Evolutionary conservation across 2,329 filamentous ascomycete species (phyloP), one percentile per base, ranked within the genome.

Genomic region (Furcasterigmium furcatum): DNA sequence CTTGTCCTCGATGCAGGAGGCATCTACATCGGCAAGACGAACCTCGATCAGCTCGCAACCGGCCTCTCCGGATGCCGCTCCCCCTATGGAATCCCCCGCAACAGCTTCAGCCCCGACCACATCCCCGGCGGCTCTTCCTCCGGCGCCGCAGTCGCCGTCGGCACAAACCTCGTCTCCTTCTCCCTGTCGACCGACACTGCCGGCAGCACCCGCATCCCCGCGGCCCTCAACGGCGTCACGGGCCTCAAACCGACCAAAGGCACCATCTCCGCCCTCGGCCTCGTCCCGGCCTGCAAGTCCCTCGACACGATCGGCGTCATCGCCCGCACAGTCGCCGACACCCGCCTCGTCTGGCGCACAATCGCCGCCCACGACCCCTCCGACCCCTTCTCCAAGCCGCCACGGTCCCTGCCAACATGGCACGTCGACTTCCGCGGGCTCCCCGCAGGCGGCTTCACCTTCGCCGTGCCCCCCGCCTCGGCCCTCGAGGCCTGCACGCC

Each of bases 31-130:
- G 80, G 80, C 24, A 84, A 83, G 55, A 69, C 69, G 12, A 78
- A 77, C 53, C 68, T 84, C 44, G 81, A 85, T 55, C 80, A 84
- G 58, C 67, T 84, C 4, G 80, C 80, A 3, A 84, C 80, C 1
- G 81, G 81, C 1, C 66, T 84, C 3, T 77, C 73, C 12, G 81
- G 80, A 14, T 78, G 74, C 39, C 72, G 79, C 21, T 80, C 76
- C 2, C 77, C 79, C 0, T 82, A 76, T 49, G 80, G 80, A 32
- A 68, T 57, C 61, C 49, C 58, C 4, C 39, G 74, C 71, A 45
- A 78, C 43, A 56, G 59, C 5, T 59, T 56, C 43, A 55, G 57
- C 44, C 43, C 45, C 1, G 48, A 52, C 9, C 55, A 59, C 46
- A 55, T 65, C 19, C 52, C 58, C 0, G 79, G 78, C 9, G 80